Conservation (phyloP, 371 early-diverging fungal species). For the Rhizopus delemar region DNA sequence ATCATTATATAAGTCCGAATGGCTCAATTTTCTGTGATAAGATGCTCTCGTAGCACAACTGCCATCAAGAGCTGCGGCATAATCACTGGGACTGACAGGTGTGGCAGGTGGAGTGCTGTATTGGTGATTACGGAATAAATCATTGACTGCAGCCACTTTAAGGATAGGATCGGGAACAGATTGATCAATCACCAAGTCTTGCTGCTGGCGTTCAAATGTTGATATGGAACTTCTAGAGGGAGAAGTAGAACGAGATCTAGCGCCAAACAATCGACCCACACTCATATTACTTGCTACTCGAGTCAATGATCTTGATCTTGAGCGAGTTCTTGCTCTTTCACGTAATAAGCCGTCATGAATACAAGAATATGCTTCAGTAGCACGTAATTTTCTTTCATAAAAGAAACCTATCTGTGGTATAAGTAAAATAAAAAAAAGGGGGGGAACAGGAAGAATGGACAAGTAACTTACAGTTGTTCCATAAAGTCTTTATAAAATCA, state of each 20-base stretch:
- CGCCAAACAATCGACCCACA: constrained; percentile 36
- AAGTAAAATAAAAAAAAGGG: not conserved
- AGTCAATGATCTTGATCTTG: constrained; percentile 46
- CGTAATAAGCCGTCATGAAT: constrained; percentile 32
- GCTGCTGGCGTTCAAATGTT: not conserved
- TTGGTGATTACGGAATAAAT: not conserved
- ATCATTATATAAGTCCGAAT: no score
- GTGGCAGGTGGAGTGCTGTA: not conserved
- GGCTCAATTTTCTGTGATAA: not conserved
- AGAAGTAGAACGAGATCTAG: constrained; percentile 38
- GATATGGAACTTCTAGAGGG: constrained; percentile 28
- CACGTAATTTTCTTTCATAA: constrained; percentile 38
- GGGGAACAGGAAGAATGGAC: not conserved
- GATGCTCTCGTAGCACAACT: not conserved
- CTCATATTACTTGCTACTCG: constrained; percentile 44
- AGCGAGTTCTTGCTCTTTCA: constrained; percentile 39
- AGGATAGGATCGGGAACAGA: constrained; percentile 23
- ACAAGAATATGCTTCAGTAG: constrained; percentile 27
- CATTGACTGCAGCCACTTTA: constrained; percentile 24
- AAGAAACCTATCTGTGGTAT: constrained; percentile 28
- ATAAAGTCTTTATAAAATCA: constrained; percentile 27
- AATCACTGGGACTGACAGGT: not conserved
- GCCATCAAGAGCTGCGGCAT: not conserved
- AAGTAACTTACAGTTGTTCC: constrained; percentile 27
- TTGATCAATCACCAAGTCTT: constrained; percentile 10